phyloP scores from a whole-genome alignment of 2,329 filamentous ascomycete species.

The Microascus cirrosus region DNA sequence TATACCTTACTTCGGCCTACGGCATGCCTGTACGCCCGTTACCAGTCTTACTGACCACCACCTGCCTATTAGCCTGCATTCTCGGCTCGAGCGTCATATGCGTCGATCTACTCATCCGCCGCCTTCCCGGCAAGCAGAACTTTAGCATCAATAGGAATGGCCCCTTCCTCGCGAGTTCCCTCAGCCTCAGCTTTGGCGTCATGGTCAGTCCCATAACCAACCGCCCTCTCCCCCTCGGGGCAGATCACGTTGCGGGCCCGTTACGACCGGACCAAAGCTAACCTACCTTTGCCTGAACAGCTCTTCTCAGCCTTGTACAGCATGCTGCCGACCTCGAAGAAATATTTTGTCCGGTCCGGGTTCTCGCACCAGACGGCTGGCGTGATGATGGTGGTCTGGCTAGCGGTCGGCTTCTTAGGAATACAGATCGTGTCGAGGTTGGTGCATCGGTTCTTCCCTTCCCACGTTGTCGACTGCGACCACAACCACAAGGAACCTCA shows the following conservation, averaged over 20 bases:
- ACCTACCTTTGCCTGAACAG: constrained; percentile 30
- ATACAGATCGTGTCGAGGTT: constrained; percentile 65
- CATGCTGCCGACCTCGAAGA: constrained; percentile 81
- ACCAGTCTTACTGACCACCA: constrained; percentile 5
- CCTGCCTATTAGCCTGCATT: constrained; percentile 43
- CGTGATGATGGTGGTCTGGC: constrained; percentile 57
- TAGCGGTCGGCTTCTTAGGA: constrained; percentile 60
- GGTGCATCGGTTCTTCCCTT: constrained; percentile 63
- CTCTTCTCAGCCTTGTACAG: constrained; percentile 85
- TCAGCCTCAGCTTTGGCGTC: constrained; percentile 90
- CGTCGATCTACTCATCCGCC: constrained; percentile 65
- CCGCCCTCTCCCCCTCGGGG: constrained; percentile 1
- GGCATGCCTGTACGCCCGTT: background rate
- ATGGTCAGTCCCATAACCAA: constrained; percentile 54
- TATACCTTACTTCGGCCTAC: background rate
- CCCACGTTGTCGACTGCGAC: constrained; percentile 71
- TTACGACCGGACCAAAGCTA: background rate
- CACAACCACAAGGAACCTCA: constrained; percentile 41
- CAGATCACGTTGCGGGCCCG: background rate
- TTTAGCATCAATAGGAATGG: constrained; percentile 89
- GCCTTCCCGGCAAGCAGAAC: constrained; percentile 59
- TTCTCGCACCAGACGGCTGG: constrained; percentile 57
- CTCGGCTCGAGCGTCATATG: constrained; percentile 77
- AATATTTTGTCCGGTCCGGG: constrained; percentile 61
- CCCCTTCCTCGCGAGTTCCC: constrained; percentile 72